Conservation (phyloP, 495 filamentous ascomycete species). For the Lophiotrema nucula region DNA sequence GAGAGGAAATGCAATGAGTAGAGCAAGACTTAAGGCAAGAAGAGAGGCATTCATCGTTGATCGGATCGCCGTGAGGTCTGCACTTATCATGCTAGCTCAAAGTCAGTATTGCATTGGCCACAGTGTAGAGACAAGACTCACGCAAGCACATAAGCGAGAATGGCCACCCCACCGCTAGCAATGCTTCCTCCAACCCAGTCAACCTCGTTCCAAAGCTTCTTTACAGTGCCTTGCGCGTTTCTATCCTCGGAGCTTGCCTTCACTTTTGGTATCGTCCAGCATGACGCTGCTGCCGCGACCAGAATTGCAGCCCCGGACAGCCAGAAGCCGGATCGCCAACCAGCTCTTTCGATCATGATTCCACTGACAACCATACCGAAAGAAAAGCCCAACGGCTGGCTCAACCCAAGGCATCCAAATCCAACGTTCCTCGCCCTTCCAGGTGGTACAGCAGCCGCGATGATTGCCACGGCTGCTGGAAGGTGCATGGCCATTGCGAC, state of each 20-base stretch:
- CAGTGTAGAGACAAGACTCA: constrained; percentile 6
- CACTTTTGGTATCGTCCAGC: no score
- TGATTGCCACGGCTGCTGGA: constrained; percentile 51
- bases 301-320: constrained; percentile 42
- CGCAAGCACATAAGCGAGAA: constrained; percentile 34
- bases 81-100: constrained; percentile 35
- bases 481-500: constrained; percentile 51
- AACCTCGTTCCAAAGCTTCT: constrained; percentile 35
- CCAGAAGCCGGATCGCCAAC: constrained; percentile 54
- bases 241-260: no score
- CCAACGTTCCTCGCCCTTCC: constrained; percentile 52
- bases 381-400: constrained; percentile 53
- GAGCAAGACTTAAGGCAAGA: constrained; percentile 40
- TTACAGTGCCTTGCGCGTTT: no score
- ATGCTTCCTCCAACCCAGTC: constrained; percentile 54
- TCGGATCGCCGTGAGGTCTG: constrained; percentile 41
- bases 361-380: constrained; percentile 56
- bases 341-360: constrained; percentile 48
- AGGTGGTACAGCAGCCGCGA: constrained; percentile 46
- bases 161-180: constrained; percentile 42
- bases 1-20: constrained; percentile 48
- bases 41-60: constrained; percentile 44
- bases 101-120: neutral
- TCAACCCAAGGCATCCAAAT: constrained; percentile 52
- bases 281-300: no score